These are phyloP conservation scores for Candida yuanshanica DNA, from an alignment of 805 yeast species.

Conservation along the genomic window DNA sequence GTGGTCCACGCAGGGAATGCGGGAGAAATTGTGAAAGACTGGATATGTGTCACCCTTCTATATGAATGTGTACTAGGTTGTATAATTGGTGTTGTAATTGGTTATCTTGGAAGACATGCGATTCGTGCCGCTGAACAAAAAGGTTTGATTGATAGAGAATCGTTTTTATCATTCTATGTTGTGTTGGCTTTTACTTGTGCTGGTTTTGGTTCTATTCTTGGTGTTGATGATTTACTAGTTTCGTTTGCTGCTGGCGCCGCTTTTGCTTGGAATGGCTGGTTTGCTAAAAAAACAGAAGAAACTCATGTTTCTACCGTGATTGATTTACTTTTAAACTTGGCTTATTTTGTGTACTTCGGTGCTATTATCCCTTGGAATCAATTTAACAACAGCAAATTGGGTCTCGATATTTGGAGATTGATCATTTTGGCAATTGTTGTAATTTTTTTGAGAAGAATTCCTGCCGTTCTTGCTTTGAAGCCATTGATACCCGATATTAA, in stretches of 20 bases:
- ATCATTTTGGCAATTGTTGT: conserved; percentile 69
- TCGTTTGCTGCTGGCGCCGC: conserved; percentile 93
- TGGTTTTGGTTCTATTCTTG: conserved; percentile 82
- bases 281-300: conserved; percentile 75
- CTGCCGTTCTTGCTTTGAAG: conserved; percentile 69
- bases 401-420: conserved; percentile 74
- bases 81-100: conserved; percentile 65
- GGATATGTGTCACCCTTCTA: conserved; percentile 70
- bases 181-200: conserved; percentile 80
- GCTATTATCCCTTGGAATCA: conserved; percentile 86
- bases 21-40: conserved; percentile 67
- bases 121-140: conserved; percentile 68
- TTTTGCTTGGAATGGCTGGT: conserved; percentile 92
- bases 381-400: conserved; percentile 56
- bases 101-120: conserved; percentile 62
- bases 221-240: conserved; percentile 83
- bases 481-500: conserved; percentile 83
- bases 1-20: conserved; percentile 62
- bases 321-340: conserved; percentile 74
- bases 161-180: conserved; percentile 79
- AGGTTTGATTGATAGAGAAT: conserved; percentile 77
- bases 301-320: conserved; percentile 87
- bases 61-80: conserved; percentile 83
- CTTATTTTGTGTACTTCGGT: conserved; percentile 87
- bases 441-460: conserved; percentile 72